Evolutionary conservation across 371 early-diverging fungal species (phyloP).

Genomic region (Mortierella polycephala): DNA sequence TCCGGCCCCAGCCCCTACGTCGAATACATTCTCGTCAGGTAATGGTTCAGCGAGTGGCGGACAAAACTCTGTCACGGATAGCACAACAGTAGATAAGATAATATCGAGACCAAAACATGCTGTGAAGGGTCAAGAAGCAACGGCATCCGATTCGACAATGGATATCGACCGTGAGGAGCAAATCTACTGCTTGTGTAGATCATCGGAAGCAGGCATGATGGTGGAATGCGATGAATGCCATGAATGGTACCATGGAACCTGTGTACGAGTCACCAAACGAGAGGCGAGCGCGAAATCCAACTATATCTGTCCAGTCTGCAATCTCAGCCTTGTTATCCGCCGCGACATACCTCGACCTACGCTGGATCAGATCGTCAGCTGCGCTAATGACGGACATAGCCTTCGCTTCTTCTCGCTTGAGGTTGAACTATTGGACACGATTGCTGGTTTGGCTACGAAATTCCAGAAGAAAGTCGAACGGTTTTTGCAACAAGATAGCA

Average conservation of each 20-base stretch:
- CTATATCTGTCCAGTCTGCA: slow-evolving; percentile 80
- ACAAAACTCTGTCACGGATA: too few species aligned
- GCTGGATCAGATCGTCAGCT: slow-evolving; percentile 57
- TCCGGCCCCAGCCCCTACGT: too few species aligned
- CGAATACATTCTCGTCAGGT: too few species aligned
- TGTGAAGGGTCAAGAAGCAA: neutral
- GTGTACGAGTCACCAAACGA: slow-evolving; percentile 72
- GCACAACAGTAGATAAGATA: neutral
- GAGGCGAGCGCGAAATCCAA: slow-evolving; percentile 62
- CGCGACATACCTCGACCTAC: slow-evolving; percentile 60
- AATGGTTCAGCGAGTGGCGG: too few species aligned
- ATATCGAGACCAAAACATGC: neutral
- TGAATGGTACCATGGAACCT: slow-evolving; percentile 83
- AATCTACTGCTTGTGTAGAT: slow-evolving; percentile 71
- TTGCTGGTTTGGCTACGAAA: slow-evolving; percentile 56
- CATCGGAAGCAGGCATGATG: slow-evolving; percentile 74
- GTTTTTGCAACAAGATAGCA: slow-evolving; percentile 57
- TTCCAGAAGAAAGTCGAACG: slow-evolving; percentile 54
- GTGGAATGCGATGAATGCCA: slow-evolving; percentile 84
- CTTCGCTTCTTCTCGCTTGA: slow-evolving; percentile 69
- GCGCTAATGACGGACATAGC: slow-evolving; percentile 57
- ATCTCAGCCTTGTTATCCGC: slow-evolving; percentile 56
- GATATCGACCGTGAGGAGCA: slow-evolving; percentile 36
- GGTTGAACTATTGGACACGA: slow-evolving; percentile 60
- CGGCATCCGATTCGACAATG: neutral